Evolutionary conservation across 202 grass and related monocot genomes (phyloP), one percentile per base, ranked within the genome.

Genomic region (Panicum hallii): DNA sequence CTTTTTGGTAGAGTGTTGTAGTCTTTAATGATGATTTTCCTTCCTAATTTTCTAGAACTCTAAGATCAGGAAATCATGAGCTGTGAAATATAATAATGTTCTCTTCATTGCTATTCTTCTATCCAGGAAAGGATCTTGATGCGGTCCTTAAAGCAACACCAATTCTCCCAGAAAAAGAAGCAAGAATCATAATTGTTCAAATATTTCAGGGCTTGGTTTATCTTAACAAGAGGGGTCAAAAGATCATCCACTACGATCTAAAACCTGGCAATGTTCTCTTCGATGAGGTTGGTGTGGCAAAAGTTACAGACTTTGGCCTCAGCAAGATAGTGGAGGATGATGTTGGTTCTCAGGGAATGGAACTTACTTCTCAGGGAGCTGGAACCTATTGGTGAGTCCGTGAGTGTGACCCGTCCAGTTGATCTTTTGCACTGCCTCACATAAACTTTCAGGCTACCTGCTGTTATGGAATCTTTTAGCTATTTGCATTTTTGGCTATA

Each of bases 281-380:
- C 15, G 97, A 99, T 75, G 97, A 97, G 52, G 84, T 96, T 83
- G 91, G 97, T 78, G 90, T 94, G 63, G 83, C 93, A 84, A 99
- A 99, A 90, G 93, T 99, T 62, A 99, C 97, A 50, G 97, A 99
- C 85, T 99, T 96, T 91, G 97, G 97, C 58, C 93, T 99, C 56
- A 97, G 97, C 92, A 99, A 99, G 87, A 99, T 99, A 83, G 97
- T 99, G 76, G 97, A 99, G 74, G 82, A 96, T 90, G 97, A 99
- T 90, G 97, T 97, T 84, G 97, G 97, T 19, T 99, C 97, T 89
- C 91, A 97, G 79, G 96, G 96, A 84, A 97, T 99, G 97, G 97
- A 97, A 78, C 90, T 99, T 14, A 99, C 97, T 79, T 99, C 97
- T 61, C 93, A 99, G 79, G 97, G 97, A 78, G 97, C 93, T 80